phyloP scores from a whole-genome alignment of 2,329 filamentous ascomycete genomes.

The Ilyonectria sp. region DNA sequence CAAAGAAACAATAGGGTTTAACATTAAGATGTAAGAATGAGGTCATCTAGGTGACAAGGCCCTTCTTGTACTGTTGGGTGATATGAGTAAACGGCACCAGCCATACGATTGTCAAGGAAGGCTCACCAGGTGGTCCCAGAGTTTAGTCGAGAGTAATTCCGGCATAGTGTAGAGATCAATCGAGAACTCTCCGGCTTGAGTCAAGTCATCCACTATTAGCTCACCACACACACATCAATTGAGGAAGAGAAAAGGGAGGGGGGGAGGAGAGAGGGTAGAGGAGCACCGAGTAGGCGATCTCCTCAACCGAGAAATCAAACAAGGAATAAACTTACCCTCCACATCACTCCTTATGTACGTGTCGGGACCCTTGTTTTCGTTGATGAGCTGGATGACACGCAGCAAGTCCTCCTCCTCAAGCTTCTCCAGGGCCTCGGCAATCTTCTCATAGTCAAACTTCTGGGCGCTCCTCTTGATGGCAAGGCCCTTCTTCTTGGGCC shows the following conservation, averaged over 20 bases:
- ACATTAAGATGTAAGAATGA: conserved; percentile 36
- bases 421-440: conserved; percentile 91
- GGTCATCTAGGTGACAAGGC: conserved; percentile 53
- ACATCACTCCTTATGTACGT: conserved; percentile 98
- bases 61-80: conserved; percentile 57
- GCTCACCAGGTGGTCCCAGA: conserved; percentile 87
- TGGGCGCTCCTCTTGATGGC: conserved; percentile 84
- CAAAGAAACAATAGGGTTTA: conserved; percentile 38
- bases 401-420: conserved; percentile 93
- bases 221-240: conserved; percentile 51
- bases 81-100: conserved; percentile 19
- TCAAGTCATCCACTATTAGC: conserved; percentile 56
- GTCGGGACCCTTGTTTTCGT: conserved; percentile 94
- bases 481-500: conserved; percentile 72
- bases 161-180: conserved; percentile 98
- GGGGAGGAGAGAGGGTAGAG: background rate
- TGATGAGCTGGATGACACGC: conserved; percentile 96
- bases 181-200: conserved; percentile 91
- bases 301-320: background rate
- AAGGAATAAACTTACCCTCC: conserved; percentile 77
- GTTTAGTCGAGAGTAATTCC: conserved; percentile 88
- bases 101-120: background rate
- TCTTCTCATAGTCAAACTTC: conserved; percentile 90
- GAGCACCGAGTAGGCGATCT: conserved; percentile 3
- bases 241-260: conserved; percentile 36